Evolutionary conservation across 495 filamentous ascomycete species (phyloP), one percentile per base, ranked within the genome.

Genomic region (Xylaria sp.): DNA sequence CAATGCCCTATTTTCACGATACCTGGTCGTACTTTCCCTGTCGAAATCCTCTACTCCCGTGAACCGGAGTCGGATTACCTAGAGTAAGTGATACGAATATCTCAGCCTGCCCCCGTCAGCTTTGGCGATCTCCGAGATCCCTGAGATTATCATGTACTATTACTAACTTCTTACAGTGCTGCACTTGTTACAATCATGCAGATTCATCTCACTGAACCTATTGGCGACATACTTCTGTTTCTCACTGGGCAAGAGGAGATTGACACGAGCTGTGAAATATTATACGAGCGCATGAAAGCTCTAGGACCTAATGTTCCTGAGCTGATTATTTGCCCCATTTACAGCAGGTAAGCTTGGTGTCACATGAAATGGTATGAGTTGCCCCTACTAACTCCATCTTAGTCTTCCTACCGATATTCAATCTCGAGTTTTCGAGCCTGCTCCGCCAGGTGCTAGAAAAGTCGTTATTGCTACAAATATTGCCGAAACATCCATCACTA

Each of bases 401-500:
- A 71, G 69, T 71, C 69, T 71, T 66, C 69, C 69, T 14, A 93
- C 90, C 75, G 96, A 99, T 82, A 94, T 97, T 87, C 96, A 98
- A 76, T 95, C 92, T 76, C 88, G 86, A 69, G 97, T 98, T 59
- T 99, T 99, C 78, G 96, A 98, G 31, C 94, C 95, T 19, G 92
- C 97, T 24, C 93, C 95, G 7, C 87, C 91, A 21, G 96, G 96
- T 44, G 92, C 89, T 55, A 87, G 96, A 65, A 99, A 99, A 81
- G 94, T 98, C 19, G 93, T 99, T 61, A 97, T 99, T 79, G 97
- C 96, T 3, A 99, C 96, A 21, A 99, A 99, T 73, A 99, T 99
- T 76, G 96, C 96, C 0, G 96, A 99, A 77, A 99, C 96, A 0
- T 97, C 93, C 19, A 95, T 99, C 74, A 99, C 96, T 0, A 98